These are phyloP conservation scores for Globisporangium ultimum DNA, from an alignment of 352 stramenopile species.

Conservation along the genomic window DNA sequence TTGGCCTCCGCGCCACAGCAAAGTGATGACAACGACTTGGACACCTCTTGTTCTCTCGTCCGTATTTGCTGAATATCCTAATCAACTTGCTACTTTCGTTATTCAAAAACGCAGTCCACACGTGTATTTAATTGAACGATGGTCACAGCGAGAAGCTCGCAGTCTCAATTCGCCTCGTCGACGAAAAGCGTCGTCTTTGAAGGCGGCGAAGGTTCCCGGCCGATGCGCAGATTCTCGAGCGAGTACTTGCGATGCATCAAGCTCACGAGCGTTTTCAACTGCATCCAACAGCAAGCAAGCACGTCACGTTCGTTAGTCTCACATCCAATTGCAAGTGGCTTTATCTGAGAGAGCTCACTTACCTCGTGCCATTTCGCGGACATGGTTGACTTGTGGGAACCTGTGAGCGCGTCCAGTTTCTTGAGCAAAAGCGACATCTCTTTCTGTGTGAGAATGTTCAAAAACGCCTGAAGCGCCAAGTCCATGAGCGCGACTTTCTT, in stretches of 20 bases:
- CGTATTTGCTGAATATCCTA: too few species aligned
- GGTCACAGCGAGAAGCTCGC: neutral
- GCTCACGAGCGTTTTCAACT: conserved; percentile 81
- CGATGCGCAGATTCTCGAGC: conserved; percentile 70
- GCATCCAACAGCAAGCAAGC: neutral
- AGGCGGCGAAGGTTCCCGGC: conserved; percentile 30
- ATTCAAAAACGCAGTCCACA: too few species aligned
- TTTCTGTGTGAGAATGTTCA: conserved; percentile 68
- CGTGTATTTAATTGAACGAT: too few species aligned
- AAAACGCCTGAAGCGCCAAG: conserved; percentile 69
- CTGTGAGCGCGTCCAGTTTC: conserved; percentile 70
- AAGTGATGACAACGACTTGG: too few species aligned
- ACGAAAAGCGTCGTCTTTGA: conserved; percentile 46
- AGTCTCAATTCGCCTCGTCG: conserved; percentile 17
- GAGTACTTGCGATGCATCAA: conserved; percentile 87
- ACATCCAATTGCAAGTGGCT: neutral
- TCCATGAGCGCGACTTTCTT: conserved; percentile 86
- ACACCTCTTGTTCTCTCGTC: too few species aligned
- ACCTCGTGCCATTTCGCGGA: conserved; percentile 83
- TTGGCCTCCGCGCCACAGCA: too few species aligned
- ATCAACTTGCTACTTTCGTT: too few species aligned
- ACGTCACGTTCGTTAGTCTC: neutral
- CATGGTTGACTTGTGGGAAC: conserved; percentile 76
- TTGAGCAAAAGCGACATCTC: conserved; percentile 67
- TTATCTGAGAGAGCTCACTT: neutral